A percentile compares a stretch with the other conserved stretches of the same genome.
Evolutionary conservation across 129 eudicot species (phyloP).

Genomic region (Rutidosis leptorrhynchoides): DNA sequence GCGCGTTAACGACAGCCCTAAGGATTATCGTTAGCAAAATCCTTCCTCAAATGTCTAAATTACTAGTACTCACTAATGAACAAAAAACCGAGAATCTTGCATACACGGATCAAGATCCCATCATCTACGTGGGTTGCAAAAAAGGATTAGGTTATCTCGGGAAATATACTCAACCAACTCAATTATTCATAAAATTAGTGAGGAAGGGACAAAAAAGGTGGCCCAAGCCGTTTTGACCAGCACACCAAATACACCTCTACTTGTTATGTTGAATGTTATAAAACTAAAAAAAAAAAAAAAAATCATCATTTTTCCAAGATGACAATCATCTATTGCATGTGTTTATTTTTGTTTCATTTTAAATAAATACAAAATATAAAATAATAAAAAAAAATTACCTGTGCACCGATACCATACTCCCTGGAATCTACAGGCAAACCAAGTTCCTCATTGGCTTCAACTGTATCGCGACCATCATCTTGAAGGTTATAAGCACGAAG

Average conservation of each 20-base stretch:
- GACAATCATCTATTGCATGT: not conserved
- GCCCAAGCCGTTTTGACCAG: not conserved
- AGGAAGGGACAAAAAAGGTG: not conserved
- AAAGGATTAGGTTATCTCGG: too few species aligned
- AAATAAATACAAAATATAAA: not conserved
- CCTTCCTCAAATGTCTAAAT: too few species aligned
- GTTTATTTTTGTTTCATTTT: not conserved
- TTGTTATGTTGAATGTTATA: not conserved
- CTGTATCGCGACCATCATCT: slow-evolving; percentile 97
- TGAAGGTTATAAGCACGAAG: slow-evolving; percentile 96
- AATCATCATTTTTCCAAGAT: not conserved
- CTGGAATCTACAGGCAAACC: slow-evolving; percentile 95
- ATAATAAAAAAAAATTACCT: too few species aligned
- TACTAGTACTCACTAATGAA: too few species aligned
- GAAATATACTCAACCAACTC: too few species aligned
- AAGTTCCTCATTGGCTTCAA: slow-evolving; percentile 95
- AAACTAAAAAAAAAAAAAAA: not conserved
- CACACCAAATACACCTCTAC: not conserved
- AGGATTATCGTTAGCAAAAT: too few species aligned
- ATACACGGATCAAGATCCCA: too few species aligned
- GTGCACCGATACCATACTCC: slow-evolving; percentile 61
- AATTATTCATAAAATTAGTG: too few species aligned
- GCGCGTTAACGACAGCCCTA: too few species aligned
- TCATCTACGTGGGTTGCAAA: too few species aligned
- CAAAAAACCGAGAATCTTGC: too few species aligned